phyloP scores from a whole-genome alignment of 2,329 filamentous ascomycete genomes.

The Pseudogymnoascus destructans region DNA sequence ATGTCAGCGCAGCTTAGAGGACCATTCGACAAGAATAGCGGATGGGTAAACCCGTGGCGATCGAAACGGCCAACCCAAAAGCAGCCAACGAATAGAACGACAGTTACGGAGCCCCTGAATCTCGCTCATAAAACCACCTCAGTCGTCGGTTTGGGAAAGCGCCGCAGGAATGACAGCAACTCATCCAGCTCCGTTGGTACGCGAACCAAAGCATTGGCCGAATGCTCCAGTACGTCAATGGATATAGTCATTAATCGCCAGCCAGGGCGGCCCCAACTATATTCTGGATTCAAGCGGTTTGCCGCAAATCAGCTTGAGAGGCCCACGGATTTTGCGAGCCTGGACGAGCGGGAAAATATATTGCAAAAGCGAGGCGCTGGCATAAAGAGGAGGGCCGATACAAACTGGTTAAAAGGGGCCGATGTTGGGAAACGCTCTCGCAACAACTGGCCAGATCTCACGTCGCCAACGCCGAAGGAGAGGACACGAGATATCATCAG shows the following conservation, averaged over 20 bases:
- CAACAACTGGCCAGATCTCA: conserved; percentile 19
- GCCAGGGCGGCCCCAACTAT: background rate
- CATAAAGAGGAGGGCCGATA: conserved; percentile 13
- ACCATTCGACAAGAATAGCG: conserved; percentile 40
- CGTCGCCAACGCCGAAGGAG: conserved; percentile 22
- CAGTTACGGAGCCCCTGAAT: background rate
- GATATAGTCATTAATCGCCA: conserved; percentile 2
- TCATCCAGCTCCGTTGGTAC: background rate
- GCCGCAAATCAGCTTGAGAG: background rate
- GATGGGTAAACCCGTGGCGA: conserved; percentile 42
- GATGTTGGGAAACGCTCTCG: conserved; percentile 22
- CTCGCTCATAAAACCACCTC: background rate
- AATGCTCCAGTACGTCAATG: background rate
- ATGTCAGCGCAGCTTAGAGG: conserved; percentile 48
- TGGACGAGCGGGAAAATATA: background rate
- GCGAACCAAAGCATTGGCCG: background rate
- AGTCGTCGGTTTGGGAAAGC: background rate
- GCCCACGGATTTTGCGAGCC: background rate
- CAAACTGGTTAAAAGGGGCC: conserved; percentile 23
- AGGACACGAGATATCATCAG: background rate
- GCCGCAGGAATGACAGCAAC: background rate
- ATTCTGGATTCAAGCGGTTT: background rate
- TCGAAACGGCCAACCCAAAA: conserved; percentile 18
- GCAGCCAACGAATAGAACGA: background rate
- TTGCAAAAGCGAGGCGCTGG: background rate